Conservation (phyloP, 2,329 filamentous ascomycete species). For the Fusarium udum region DNA sequence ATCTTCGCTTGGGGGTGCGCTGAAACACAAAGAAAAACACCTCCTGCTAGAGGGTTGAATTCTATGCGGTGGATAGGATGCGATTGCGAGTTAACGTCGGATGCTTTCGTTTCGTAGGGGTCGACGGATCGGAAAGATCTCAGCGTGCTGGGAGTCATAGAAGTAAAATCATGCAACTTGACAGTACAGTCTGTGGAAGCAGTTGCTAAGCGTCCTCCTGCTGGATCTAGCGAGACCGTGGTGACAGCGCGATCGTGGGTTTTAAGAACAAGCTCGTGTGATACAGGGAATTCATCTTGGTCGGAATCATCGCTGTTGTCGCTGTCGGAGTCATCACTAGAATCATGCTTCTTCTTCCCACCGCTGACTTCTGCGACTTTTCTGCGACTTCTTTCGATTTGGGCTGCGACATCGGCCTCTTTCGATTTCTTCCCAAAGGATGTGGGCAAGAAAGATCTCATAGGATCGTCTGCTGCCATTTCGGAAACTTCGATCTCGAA, state of each 20-base stretch:
- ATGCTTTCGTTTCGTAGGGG: slow-evolving; percentile 78
- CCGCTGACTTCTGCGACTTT: slow-evolving; percentile 39
- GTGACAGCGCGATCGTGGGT: slow-evolving; percentile 92
- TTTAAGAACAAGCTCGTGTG: slow-evolving; percentile 91
- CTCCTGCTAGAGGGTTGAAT: slow-evolving; percentile 85
- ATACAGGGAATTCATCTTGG: slow-evolving; percentile 89
- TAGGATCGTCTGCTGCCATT: slow-evolving; percentile 70
- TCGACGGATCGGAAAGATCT: slow-evolving; percentile 94
- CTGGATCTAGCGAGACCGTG: slow-evolving; percentile 82
- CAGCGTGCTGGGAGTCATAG: slow-evolving; percentile 94
- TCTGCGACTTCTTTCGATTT: slow-evolving; percentile 82
- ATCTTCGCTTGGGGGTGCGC: slow-evolving; percentile 92
- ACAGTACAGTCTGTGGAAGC: slow-evolving; percentile 90
- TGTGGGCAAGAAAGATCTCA: slow-evolving; percentile 80
- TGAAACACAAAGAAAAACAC: slow-evolving; percentile 84
- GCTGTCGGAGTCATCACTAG: slow-evolving; percentile 57
- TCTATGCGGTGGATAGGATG: slow-evolving; percentile 88
- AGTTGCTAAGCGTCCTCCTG: slow-evolving; percentile 86
- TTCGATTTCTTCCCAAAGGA: slow-evolving; percentile 86
- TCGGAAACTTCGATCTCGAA: slow-evolving; percentile 64
- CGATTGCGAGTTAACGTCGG: slow-evolving; percentile 77
- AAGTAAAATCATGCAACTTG: slow-evolving; percentile 94
- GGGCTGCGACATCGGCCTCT: slow-evolving; percentile 77
- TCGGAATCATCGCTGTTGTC: slow-evolving; percentile 68
- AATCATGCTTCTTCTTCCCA: slow-evolving; percentile 51